A percentile compares a stretch with the other conserved stretches of the same genome.
phyloP scores from a whole-genome alignment of 1,284 basidiomycete species.

The Fistulinella cinereoalba region DNA sequence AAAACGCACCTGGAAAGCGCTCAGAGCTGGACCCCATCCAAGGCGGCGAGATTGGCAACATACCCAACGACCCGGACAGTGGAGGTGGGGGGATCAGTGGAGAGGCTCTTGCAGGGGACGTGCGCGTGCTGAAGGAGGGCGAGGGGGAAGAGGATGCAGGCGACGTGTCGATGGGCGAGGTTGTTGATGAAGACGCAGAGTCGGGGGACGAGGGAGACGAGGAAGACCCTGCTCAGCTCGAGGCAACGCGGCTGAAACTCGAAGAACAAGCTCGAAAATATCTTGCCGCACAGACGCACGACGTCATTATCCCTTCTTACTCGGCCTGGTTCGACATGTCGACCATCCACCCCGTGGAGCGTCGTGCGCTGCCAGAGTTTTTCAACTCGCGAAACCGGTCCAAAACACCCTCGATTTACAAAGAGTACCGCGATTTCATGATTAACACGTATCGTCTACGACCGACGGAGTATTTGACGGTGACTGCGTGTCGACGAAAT shows the following conservation, averaged over 20 bases:
- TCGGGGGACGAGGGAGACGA: slow-evolving; percentile 60
- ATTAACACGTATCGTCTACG: slow-evolving; percentile 96
- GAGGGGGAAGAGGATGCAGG: slow-evolving; percentile 62
- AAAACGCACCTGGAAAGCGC: slow-evolving; percentile 72
- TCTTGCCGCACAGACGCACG: slow-evolving; percentile 95
- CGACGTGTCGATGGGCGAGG: slow-evolving; percentile 74
- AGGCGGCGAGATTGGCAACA: slow-evolving; percentile 68
- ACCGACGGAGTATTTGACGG: slow-evolving; percentile 94
- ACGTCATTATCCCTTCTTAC: slow-evolving; percentile 96
- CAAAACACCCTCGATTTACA: slow-evolving; percentile 97
- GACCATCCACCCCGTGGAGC: slow-evolving; percentile 90
- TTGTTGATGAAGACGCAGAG: slow-evolving; percentile 64
- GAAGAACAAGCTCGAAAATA: slow-evolving; percentile 91
- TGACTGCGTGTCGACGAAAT: slow-evolving; percentile 95
- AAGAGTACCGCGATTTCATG: slow-evolving; percentile 99
- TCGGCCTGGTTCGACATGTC: slow-evolving; percentile 98
- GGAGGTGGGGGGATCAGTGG: slow-evolving; percentile 40
- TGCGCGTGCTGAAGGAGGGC: slow-evolving; percentile 55
- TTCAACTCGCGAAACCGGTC: slow-evolving; percentile 94
- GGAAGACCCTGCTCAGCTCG: slow-evolving; percentile 77
- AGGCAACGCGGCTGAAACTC: slow-evolving; percentile 72
- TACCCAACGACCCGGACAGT: slow-evolving; percentile 48
- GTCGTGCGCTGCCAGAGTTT: slow-evolving; percentile 94
- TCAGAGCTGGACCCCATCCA: slow-evolving; percentile 73
- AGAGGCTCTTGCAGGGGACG: slow-evolving; percentile 40